Evolutionary conservation across 352 stramenopile genomes (phyloP).

Genomic region (Phytopythium litorale): DNA sequence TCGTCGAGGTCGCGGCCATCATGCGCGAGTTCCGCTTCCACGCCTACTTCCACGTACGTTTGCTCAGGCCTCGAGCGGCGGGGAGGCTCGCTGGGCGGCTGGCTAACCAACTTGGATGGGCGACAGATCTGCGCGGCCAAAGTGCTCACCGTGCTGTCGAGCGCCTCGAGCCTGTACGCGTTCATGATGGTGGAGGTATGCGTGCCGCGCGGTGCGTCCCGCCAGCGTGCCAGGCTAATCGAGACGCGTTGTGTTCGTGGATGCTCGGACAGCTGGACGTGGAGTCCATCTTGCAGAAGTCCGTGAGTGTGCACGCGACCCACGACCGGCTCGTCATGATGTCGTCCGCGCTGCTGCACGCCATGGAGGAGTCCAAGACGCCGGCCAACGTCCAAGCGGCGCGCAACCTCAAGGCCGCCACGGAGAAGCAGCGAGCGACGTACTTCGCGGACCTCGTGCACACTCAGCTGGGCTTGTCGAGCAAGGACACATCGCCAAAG

Average conservation of each 20-base stretch:
- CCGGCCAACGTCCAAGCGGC: slow-evolving; percentile 30
- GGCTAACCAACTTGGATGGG: neutral
- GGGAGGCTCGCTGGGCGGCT: neutral
- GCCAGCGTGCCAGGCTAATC: neutral
- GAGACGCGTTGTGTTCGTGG: neutral
- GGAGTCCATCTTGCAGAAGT: slow-evolving; percentile 46
- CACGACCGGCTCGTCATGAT: slow-evolving; percentile 43
- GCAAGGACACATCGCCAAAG: neutral
- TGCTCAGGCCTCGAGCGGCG: neutral
- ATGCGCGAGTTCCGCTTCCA: slow-evolving; percentile 75
- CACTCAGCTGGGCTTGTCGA: slow-evolving; percentile 17
- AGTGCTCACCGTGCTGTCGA: slow-evolving; percentile 39
- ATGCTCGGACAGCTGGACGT: slow-evolving; percentile 16
- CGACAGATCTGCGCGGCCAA: slow-evolving; percentile 32
- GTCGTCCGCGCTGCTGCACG: slow-evolving; percentile 31
- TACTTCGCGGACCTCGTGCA: slow-evolving; percentile 31
- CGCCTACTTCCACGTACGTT: slow-evolving; percentile 35
- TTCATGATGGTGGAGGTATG: slow-evolving; percentile 57
- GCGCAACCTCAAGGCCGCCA: slow-evolving; percentile 28
- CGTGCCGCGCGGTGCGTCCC: neutral
- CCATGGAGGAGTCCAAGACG: slow-evolving; percentile 40
- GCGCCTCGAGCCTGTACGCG: slow-evolving; percentile 47
- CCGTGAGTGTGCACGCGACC: slow-evolving; percentile 30
- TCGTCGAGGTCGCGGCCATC: slow-evolving; percentile 28
- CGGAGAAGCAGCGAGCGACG: slow-evolving; percentile 24